Conservation (phyloP, 441 rosid genomes). For the Lepidium campestre region DNA sequence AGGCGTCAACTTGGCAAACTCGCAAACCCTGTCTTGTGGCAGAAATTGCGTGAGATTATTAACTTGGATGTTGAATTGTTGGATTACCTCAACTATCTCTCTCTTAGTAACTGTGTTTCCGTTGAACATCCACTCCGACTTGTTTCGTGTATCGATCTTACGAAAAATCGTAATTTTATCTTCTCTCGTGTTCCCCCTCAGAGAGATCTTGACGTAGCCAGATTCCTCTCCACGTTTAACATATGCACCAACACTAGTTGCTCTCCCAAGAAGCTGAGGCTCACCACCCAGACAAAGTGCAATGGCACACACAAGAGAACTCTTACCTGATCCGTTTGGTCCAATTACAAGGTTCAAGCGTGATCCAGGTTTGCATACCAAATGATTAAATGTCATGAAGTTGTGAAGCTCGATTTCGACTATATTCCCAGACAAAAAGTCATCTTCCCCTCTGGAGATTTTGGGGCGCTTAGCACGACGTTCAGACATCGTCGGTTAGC, state of each 20-base stretch:
- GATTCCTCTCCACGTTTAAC: conserved; percentile 90
- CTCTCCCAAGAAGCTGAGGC: conserved; percentile 97
- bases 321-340: conserved; percentile 96
- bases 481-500: conserved; percentile 30
- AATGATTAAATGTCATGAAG: conserved; percentile 80
- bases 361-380: conserved; percentile 80
- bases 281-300: conserved; percentile 95
- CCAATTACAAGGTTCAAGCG: conserved; percentile 92
- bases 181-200: conserved; percentile 55
- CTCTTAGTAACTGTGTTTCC: conserved; percentile 61
- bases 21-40: conserved; percentile 95
- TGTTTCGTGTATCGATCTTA: conserved; percentile 80
- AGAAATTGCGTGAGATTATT: conserved; percentile 94
- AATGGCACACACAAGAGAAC: conserved; percentile 95
- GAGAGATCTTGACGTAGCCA: conserved; percentile 67
- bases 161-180: conserved; percentile 54
- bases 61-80: conserved; percentile 88
- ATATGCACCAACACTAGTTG: conserved; percentile 78
- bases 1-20: conserved; percentile 89
- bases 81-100: conserved; percentile 57
- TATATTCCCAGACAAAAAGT: conserved; percentile 82
- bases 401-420: conserved; percentile 78
- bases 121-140: conserved; percentile 88
- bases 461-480: conserved; percentile 50
- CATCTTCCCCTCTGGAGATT: conserved; percentile 72